phyloP scores from a whole-genome alignment of 352 stramenopile genomes.

The Peronosclerospora sorghi region DNA sequence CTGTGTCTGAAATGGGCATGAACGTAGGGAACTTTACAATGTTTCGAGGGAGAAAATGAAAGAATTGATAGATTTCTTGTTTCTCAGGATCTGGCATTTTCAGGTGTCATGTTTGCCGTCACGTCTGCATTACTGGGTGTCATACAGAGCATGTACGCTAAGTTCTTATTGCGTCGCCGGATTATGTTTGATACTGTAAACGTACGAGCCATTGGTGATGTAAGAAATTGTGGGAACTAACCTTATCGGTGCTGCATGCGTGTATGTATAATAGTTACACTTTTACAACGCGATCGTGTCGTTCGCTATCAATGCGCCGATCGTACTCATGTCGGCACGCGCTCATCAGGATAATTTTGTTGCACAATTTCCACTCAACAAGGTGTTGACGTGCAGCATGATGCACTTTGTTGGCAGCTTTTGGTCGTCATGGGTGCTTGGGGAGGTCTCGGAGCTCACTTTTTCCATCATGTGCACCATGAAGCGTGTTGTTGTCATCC shows the following conservation, averaged over 20 bases:
- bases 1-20: conserved; percentile 81
- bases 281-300: conserved; percentile 80
- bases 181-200: conserved; percentile 76
- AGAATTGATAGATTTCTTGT: conserved; percentile 1
- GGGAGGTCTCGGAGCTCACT: conserved; percentile 79
- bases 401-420: conserved; percentile 80
- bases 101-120: conserved; percentile 59
- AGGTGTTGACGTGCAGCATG: conserved; percentile 64
- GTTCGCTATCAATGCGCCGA: conserved; percentile 73
- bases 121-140: conserved; percentile 66
- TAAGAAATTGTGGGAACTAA: not conserved
- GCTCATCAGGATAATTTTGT: conserved; percentile 47
- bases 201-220: conserved; percentile 25
- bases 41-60: not conserved
- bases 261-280: conserved; percentile 51
- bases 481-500: conserved; percentile 82
- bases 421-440: conserved; percentile 69
- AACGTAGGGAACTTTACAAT: conserved; percentile 28
- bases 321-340: conserved; percentile 49
- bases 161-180: conserved; percentile 69
- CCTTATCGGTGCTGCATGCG: not conserved
- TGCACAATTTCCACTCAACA: conserved; percentile 59
- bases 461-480: conserved; percentile 88
- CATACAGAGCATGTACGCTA: conserved; percentile 85
- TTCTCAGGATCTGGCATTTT: conserved; percentile 51